Evolutionary conservation across 2,329 filamentous ascomycete species (phyloP), one percentile per base, ranked within the genome.

Genomic region (Cercospora zeae-maydis): DNA sequence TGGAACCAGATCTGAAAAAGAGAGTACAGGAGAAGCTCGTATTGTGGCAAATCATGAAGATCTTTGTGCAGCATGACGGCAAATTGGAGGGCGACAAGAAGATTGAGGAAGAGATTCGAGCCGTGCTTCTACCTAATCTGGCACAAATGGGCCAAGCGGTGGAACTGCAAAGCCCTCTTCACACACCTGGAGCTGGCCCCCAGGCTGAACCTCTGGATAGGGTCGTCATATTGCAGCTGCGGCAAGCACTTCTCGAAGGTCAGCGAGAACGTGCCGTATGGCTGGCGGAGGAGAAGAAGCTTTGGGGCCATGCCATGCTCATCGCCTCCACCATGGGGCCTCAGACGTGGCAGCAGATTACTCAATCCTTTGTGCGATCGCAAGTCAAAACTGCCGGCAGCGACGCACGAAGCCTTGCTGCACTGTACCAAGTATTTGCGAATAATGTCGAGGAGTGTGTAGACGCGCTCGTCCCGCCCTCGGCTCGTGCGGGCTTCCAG

Each of bases 251-350:
- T 4, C 81, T 96, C 8, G 81, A 85, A 59, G 95, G 96, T 9
- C 88, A 98, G 52, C 86, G 92, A 21, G 92, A 97, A 72, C 91
- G 93, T 69, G 95, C 95, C 4, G 90, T 96, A 0, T 98, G 93
- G 93, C 83, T 89, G 67, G 93, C 95, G 4, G 93, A 92, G 33
- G 95, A 99, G 75, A 92, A 93, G 75, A 87, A 93, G 54, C 81
- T 99, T 2, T 99, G 96, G 96, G 95, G 92, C 1, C 96, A 99
- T 75, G 96, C 95, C 2, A 90, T 99, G 84, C 82, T 99, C 19
- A 88, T 99, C 36, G 89, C 95, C 75, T 96, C 78, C 6, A 95
- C 91, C 1, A 81, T 90, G 53, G 90, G 91, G 21, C 82, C 81
- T 49, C 80, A 83, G 4, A 81, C 96, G 2, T 98, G 96, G 84